phyloP scores from a whole-genome alignment of 306 rosid species.

The Abrus precatorius region DNA sequence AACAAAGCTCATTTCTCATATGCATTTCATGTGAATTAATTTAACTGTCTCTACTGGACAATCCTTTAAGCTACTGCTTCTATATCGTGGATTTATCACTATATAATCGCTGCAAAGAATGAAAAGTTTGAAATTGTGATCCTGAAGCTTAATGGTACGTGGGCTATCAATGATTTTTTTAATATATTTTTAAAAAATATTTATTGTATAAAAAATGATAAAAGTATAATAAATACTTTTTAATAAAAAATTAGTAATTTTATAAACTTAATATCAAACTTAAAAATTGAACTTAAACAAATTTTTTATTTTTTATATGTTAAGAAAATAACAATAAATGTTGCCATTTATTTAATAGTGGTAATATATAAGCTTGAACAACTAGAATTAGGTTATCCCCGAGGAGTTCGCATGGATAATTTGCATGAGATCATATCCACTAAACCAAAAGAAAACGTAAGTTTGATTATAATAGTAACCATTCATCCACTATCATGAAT shows the following conservation, averaged over 20 bases:
- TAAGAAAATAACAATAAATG: too few species aligned
- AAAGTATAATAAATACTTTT: too few species aligned
- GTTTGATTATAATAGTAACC: not conserved
- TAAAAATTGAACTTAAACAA: too few species aligned
- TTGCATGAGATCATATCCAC: too few species aligned
- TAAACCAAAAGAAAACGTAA: too few species aligned
- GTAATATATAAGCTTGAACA: not conserved
- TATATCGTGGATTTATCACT: not conserved
- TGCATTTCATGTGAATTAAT: slow-evolving; percentile 22
- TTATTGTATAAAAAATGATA: too few species aligned
- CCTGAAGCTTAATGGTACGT: not conserved
- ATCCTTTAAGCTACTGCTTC: not conserved
- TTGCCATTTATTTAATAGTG: too few species aligned
- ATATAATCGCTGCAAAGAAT: not conserved
- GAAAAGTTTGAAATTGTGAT: not conserved
- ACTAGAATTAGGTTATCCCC: not conserved
- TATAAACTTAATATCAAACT: too few species aligned
- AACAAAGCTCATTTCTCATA: not conserved
- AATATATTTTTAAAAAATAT: too few species aligned
- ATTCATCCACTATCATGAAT: not conserved
- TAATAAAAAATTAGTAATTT: too few species aligned
- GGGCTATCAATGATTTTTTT: slow-evolving; percentile 1
- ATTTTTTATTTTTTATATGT: too few species aligned
- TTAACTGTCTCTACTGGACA: not conserved
- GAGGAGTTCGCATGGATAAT: too few species aligned